Base-by-base conservation (phyloP, 306 rosid genomes). In the Ormosia semicastrata region DNA sequence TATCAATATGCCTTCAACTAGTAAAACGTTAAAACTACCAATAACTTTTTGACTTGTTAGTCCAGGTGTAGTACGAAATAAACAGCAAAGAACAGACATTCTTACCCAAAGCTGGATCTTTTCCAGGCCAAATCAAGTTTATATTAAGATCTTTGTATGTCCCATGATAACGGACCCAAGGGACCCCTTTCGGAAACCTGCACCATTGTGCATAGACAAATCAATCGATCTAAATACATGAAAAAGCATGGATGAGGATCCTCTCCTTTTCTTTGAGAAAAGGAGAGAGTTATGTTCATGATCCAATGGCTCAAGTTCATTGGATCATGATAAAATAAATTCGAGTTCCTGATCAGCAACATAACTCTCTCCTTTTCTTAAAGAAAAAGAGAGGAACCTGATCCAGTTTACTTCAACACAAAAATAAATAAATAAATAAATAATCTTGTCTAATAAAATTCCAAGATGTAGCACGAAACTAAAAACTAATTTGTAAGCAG, bases 91-190 rank as follows among this genome's bases (percentile, higher is more conserved):
- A 59, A 49, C 6, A 69, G 58, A 68, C 59, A 9, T 39, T 32
- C 90, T 81, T 76, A 93, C 97, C 98, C 66, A 89, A 84, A 50
- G 85, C 14, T 24, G 82, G 82, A 93, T 95, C 98, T 82, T 93
- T 92, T 56, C 99, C 99, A 0, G 97, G 95, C 97, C 97, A 91
- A 84, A 95, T 79, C 69, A 93, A 69, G 90, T 82, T 91, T 39
- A 95, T 80, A 53, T 82, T 68, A 53, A 90, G 94, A 87, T 86
- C 86, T 78, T 88, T 90, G 91, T 88, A 95, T 77, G 71, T 67
- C 7, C 98, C 98, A 49, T 59, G 73, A 87, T 89, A 93, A 24
- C 91, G 93, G 17, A 95, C 88, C 99, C 97, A 93, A 29, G 98
- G 96, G 60, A 88, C 92, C 46, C 95, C 94, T 47, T 81, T 47